Evolutionary conservation across 495 filamentous ascomycete genomes (phyloP), one percentile per base, ranked within the genome.

Genomic region (Chlorociboria aeruginascens): DNA sequence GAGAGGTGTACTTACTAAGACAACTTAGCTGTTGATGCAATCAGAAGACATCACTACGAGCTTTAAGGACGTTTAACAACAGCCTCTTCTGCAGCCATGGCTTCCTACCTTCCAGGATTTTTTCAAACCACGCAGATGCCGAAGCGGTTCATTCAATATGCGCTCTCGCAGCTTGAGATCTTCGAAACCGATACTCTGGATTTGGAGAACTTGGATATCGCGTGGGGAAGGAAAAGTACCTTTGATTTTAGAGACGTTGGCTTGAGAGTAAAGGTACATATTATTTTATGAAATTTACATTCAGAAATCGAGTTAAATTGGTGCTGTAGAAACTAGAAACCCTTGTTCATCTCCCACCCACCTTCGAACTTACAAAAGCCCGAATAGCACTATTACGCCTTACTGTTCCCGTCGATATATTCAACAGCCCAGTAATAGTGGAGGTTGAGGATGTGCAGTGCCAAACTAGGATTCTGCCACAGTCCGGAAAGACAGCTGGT

Each of bases 171-270:
- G 46, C 64, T 90, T 35, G 86, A 89, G 45, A 63, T 94, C 25
- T 72, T 96, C 25, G 89, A 96, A 56, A 81, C 81, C 28, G 78
- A 89, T 56, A 79, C 82, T 2, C 58, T 94, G 34, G 84, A 94
- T 53, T 69, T 82, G 28, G 85, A 89, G 40, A 83, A 85, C 49
- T 61, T 93, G 49, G 85, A 89, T 49, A 76, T 90, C 51, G 75
- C 77, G 17, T 75, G 81, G 65, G 89, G 89, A 0, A 79, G 79
- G 61, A 77, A 77, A 52, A 89, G 78, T 46, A 80, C 79, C 0
- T 70, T 94, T 31, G 87, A 94, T 61, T 74, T 95, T 37, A 73
- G 79, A 49, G 82, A 95, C 72, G 76, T 96, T 44, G 83, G 80
- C 2, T 62, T 96, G 36, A 79, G 80, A 55, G 56, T 84, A 42